Base-by-base conservation (phyloP, 495 filamentous ascomycete genomes). In the Chaetomium tenue region DNA sequence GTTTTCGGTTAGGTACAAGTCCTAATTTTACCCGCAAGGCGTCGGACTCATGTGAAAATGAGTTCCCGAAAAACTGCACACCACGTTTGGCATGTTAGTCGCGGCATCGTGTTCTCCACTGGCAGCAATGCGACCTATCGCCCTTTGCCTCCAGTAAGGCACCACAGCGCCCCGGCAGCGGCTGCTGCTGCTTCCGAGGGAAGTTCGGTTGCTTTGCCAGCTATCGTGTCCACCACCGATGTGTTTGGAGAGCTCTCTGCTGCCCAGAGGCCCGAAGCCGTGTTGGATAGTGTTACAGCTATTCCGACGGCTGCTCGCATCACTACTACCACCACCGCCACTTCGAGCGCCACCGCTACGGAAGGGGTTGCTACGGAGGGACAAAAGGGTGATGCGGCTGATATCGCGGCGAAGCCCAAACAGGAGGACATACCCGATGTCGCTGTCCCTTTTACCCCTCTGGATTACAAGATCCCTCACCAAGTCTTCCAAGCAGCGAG, bases 381-480 rank as follows among this genome's bases (percentile, higher is more conserved):
- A 18, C 22, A 9, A 9, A n/a, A 61, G 2, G 5, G 28, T 23
- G 6, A 30, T 12, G 12, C 9, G 16, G 16, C 5, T 5, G 47
- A 25, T 30, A 15, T 20, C n/a, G 42, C 33, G 20, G 61, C 61
- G 11, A 26, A 64, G 26, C 16, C 33, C 15, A 37, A 66, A 48
- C 18, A 18, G 16, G 16, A 52, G 48, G 23, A 26, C 48, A 3
- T 12, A 2, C 1, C 22, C 30, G 60, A 46, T 20, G 37, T 61
- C 15, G n/a, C 67, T 23, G 72, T 74, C 12, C 80, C 79, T 0
- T 72, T 71, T 46, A 70, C 73, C 3, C 68, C 73, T 4, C 63
- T 81, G 16, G 70, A 76, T 0, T 85, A 74, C 66, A 79, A 77
- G 58, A 83, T 84, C 63, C 66, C 72, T 11, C 75, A 78, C 33